Base-by-base conservation (phyloP, 2,329 filamentous ascomycete species). In the Stagonosporopsis cucurbitacearum region DNA sequence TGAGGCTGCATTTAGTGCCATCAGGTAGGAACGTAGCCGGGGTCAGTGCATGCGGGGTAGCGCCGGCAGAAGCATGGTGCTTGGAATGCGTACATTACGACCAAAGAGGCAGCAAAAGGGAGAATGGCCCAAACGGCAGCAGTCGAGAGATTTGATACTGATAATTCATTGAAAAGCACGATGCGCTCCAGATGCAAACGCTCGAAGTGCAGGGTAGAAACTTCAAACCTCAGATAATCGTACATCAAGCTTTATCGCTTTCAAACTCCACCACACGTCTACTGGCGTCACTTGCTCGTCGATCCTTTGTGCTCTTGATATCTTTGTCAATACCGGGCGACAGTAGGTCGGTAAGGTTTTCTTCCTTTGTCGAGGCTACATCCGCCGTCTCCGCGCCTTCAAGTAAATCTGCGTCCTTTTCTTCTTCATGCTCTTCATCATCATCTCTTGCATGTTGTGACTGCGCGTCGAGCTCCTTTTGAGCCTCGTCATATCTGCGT, bases 401-500 rank as follows among this genome's bases (percentile, higher is more conserved):
- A 1, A 83, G 69, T n/a, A 83, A 58, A 68, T 82, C 80, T 11
- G 74, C 54, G 54, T 78, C 77, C 48, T 73, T 73, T 1, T 70
- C 72, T 35, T 69, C 62, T 1, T 88, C 86, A 0, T 91, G 88
- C 1, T 92, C 89, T 0, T 87, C 84, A 0, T 84, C 84, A 1
- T 79, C 75, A 60, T 80, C 80, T 67, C 88, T 81, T 32, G 72
- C 73, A 1, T 84, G 84, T n/a, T 66, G 63, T 1, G 88, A 77
- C 57, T 92, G 93, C 75, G 88, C 89, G 76, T 97, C 94, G 63
- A 97, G 79, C 71, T 98, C 94, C 65, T 87, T 88, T 76, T 97
- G 93, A 3, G 94, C 94, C 73, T 99, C 95, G 60, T 99, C 94
- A 89, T 98, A 96, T 40, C 93, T 84, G 67, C 93, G 86, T 63